Conservation (phyloP, 169 alveolate genomes). For the Eimeria acervulina region DNA sequence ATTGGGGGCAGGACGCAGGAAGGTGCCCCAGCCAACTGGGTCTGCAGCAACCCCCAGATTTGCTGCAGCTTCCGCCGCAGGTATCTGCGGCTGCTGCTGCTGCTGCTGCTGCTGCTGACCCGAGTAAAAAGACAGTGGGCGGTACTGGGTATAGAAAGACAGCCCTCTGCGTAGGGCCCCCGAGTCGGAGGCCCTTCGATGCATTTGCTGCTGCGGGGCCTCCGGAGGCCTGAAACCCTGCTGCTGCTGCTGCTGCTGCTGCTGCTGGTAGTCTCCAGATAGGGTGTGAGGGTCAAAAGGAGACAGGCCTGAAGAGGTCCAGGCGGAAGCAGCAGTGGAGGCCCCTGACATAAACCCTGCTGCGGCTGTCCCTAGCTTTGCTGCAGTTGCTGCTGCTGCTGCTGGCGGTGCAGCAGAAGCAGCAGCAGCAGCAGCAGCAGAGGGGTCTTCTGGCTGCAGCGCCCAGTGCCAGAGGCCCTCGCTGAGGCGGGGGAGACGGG, state of each 20-base stretch:
- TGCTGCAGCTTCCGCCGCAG: slow-evolving; percentile 1
- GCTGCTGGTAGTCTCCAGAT: slow-evolving; percentile 53
- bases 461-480: background rate
- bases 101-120: slow-evolving; percentile 38
- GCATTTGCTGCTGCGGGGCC: background rate
- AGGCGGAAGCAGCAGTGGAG: slow-evolving; percentile 27
- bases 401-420: background rate
- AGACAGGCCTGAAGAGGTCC: background rate
- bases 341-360: background rate
- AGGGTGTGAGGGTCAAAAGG: background rate
- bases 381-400: slow-evolving; percentile 60
- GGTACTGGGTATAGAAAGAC: background rate
- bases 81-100: slow-evolving; percentile 33
- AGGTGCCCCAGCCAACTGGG: background rate
- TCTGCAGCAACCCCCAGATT: background rate
- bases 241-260: slow-evolving; percentile 56
- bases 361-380: background rate
- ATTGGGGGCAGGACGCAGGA: background rate
- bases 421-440: background rate
- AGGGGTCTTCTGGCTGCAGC: background rate
- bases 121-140: background rate
- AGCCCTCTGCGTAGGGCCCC: slow-evolving; percentile 41
- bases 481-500: background rate
- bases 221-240: background rate
- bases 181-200: slow-evolving; percentile 30